phyloP scores from a whole-genome alignment of 805 yeast species.

The Hanseniaspora valbyensis region DNA sequence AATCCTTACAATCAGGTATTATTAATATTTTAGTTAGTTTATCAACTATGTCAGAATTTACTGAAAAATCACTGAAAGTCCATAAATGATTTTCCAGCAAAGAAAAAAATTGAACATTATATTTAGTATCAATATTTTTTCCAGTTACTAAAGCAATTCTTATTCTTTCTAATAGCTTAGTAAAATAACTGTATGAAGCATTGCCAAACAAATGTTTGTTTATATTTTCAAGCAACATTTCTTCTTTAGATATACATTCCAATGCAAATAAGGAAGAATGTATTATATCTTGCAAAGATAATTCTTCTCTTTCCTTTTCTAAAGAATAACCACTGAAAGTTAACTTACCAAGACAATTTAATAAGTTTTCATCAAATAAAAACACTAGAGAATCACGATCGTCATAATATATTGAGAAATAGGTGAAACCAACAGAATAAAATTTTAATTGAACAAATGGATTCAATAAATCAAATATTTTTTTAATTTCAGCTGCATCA shows the following conservation, averaged over 20 bases:
- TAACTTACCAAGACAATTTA: conserved; percentile 59
- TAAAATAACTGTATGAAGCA: conserved; percentile 71
- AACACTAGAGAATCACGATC: conserved; percentile 54
- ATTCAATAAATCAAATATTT: conserved; percentile 44
- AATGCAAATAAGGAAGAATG: conserved; percentile 55
- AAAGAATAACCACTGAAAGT: conserved; percentile 40
- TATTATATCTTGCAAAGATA: conserved; percentile 43
- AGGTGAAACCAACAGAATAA: conserved; percentile 52
- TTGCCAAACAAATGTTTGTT: conserved; percentile 72
- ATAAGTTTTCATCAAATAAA: conserved; percentile 59
- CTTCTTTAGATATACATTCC: conserved; percentile 55
- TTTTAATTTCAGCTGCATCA: conserved; percentile 46
- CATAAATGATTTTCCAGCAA: conserved; percentile 52
- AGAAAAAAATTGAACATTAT: conserved; percentile 41
- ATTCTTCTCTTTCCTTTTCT: conserved; percentile 31
- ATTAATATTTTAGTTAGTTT: conserved; percentile 53
- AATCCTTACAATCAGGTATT: conserved; percentile 39
- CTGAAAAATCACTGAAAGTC: conserved; percentile 44
- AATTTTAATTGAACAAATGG: conserved; percentile 54
- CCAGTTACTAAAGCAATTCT: conserved; percentile 37
- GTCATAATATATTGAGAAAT: conserved; percentile 45
- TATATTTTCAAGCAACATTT: conserved; percentile 64
- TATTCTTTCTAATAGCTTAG: conserved; percentile 59
- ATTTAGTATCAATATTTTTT: conserved; percentile 37
- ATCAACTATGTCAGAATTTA: conserved; percentile 65